Evolutionary conservation across 2,329 filamentous ascomycete genomes (phyloP).

Genomic region (Monosporascus sp.): DNA sequence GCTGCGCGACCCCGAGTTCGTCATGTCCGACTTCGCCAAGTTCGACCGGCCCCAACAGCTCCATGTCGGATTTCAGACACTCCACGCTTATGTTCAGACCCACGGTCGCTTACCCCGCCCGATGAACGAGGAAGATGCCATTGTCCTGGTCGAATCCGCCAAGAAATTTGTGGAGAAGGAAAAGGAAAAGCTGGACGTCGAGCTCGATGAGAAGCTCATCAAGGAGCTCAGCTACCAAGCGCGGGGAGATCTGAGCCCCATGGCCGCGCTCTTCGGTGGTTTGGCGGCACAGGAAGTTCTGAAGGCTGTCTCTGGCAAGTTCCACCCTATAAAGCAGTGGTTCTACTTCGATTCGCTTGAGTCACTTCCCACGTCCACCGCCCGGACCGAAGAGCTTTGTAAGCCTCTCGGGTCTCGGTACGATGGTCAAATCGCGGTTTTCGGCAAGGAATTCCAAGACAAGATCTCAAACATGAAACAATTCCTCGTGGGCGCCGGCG

Average conservation of each 20-base stretch:
- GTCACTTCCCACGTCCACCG: slow-evolving; percentile 71
- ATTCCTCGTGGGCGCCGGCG: slow-evolving; percentile 92
- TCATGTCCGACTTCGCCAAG: slow-evolving; percentile 95
- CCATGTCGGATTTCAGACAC: slow-evolving; percentile 85
- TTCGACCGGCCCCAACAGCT: slow-evolving; percentile 92
- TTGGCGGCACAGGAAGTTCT: slow-evolving; percentile 90
- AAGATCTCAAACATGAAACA: slow-evolving; percentile 87
- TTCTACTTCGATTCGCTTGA: slow-evolving; percentile 98
- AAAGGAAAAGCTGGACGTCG: slow-evolving; percentile 71
- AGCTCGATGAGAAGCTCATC: slow-evolving; percentile 87
- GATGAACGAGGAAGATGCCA: slow-evolving; percentile 79
- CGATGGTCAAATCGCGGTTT: slow-evolving; percentile 95
- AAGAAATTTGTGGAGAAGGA: slow-evolving; percentile 69
- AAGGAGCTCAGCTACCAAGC: slow-evolving; percentile 94
- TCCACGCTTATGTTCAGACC: slow-evolving; percentile 76
- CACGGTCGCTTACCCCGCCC: slow-evolving; percentile 75
- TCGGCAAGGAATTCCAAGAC: slow-evolving; percentile 88
- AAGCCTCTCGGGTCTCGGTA: slow-evolving; percentile 81
- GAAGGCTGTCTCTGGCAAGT: slow-evolving; percentile 96
- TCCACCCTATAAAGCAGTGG: slow-evolving; percentile 92
- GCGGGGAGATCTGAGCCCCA: slow-evolving; percentile 80
- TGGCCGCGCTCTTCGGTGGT: slow-evolving; percentile 94
- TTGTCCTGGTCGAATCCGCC: slow-evolving; percentile 69
- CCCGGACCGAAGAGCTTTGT: slow-evolving; percentile 81
- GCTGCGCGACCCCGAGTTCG: slow-evolving; percentile 79